A percentile compares a stretch with the other conserved stretches of the same genome.
Evolutionary conservation across 2,329 filamentous ascomycete genomes (phyloP).

Genomic region (Sporothrix pseudoabietina): DNA sequence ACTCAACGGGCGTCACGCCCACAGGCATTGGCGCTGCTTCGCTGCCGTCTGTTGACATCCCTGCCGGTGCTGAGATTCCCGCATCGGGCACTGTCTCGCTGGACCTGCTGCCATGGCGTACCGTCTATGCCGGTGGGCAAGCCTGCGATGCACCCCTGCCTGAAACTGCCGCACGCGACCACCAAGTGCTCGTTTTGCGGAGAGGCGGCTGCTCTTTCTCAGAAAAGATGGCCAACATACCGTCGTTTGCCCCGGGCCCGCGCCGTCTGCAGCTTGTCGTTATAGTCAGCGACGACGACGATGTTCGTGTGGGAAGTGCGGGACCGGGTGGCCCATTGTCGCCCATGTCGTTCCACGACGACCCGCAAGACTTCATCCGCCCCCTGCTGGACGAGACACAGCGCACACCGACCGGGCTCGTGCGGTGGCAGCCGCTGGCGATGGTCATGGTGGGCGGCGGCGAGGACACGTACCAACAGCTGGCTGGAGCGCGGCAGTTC

Average conservation of each 20-base stretch:
- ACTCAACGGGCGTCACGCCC: slow-evolving; percentile 43
- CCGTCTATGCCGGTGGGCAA: slow-evolving; percentile 69
- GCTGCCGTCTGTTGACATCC: slow-evolving; percentile 48
- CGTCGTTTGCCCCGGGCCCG: slow-evolving; percentile 66
- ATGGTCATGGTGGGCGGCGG: slow-evolving; percentile 82
- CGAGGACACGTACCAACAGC: slow-evolving; percentile 62
- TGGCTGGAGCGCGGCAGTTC: slow-evolving; percentile 66
- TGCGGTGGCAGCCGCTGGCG: slow-evolving; percentile 70
- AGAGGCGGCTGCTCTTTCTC: slow-evolving; percentile 85
- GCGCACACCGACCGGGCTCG: slow-evolving; percentile 67
- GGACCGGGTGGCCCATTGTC: slow-evolving; percentile 34
- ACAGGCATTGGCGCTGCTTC: slow-evolving; percentile 54
- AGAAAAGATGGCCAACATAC: slow-evolving; percentile 82
- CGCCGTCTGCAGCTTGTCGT: slow-evolving; percentile 75
- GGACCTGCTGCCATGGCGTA: slow-evolving; percentile 64
- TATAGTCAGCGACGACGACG: slow-evolving; percentile 66
- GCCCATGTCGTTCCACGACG: slow-evolving; percentile 39
- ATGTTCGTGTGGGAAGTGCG: slow-evolving; percentile 31
- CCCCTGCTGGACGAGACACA: slow-evolving; percentile 79
- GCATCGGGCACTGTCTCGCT: slow-evolving; percentile 42
- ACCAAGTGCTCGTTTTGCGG: slow-evolving; percentile 80
- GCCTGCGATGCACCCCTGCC: slow-evolving; percentile 64
- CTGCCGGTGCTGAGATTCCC: slow-evolving; percentile 41
- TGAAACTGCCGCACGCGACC: slow-evolving; percentile 52
- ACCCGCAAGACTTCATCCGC: slow-evolving; percentile 44